Conservation (phyloP, 345 rosid genomes). For the Viola odorata region DNA sequence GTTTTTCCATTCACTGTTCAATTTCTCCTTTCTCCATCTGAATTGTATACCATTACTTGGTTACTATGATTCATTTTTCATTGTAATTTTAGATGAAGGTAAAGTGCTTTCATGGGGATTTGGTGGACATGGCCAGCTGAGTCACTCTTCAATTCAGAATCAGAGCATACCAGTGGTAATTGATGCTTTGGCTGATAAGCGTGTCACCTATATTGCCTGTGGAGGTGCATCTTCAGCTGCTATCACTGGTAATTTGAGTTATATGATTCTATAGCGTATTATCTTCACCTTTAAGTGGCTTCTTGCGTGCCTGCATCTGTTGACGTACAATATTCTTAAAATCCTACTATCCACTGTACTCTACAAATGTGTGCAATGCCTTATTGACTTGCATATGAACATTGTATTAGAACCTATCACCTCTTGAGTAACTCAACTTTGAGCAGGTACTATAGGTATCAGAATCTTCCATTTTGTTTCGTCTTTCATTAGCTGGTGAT, state of each 20-base stretch:
- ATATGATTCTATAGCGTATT: neutral
- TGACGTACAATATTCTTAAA: neutral
- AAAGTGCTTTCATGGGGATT: conserved; percentile 93
- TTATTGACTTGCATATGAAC: neutral
- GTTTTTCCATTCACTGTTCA: neutral
- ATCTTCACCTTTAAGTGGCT: neutral
- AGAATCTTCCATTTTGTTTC: neutral
- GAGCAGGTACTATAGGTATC: neutral
- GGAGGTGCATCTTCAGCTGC: conserved; percentile 96
- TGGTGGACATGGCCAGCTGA: conserved; percentile 91
- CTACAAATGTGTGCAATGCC: neutral
- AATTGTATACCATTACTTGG: neutral
- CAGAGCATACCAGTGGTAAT: conserved; percentile 51
- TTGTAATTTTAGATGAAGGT: conserved; percentile 56
- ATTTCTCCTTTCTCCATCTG: neutral
- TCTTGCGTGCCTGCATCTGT: neutral
- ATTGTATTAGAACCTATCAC: neutral
- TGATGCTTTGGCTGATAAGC: conserved; percentile 60
- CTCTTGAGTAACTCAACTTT: neutral
- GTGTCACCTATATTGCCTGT: conserved; percentile 51
- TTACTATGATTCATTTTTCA: conserved; percentile 2
- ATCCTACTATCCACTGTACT: neutral
- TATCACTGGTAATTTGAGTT: conserved; percentile 44
- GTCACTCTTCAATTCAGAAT: conserved; percentile 52
- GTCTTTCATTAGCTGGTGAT: neutral